These are phyloP conservation scores for Pythium biforme DNA, from an alignment of 352 stramenopile genomes.

Conservation along the genomic window DNA sequence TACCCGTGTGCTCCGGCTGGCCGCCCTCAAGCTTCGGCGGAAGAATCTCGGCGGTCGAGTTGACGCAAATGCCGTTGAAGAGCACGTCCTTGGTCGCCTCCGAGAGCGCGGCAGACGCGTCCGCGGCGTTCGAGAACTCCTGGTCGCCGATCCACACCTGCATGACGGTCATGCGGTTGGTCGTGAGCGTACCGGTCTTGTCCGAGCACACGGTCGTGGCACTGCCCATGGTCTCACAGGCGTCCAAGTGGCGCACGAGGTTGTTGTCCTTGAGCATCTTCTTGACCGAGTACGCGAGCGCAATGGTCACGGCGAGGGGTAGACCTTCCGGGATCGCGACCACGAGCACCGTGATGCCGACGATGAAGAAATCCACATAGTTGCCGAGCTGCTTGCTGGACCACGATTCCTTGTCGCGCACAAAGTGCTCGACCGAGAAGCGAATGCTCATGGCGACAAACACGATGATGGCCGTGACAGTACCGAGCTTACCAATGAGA, in stretches of 20 bases:
- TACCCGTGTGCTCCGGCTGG: slow-evolving; percentile 74
- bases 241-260: slow-evolving; percentile 85
- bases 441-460: slow-evolving; percentile 79
- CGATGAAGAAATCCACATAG: slow-evolving; percentile 86
- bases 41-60: slow-evolving; percentile 44
- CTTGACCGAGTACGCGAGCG: slow-evolving; percentile 94
- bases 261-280: slow-evolving; percentile 93
- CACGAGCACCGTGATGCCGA: slow-evolving; percentile 90
- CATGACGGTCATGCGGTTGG: slow-evolving; percentile 93
- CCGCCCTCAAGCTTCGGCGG: slow-evolving; percentile 43
- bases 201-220: slow-evolving; percentile 96
- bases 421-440: slow-evolving; percentile 65
- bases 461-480: slow-evolving; percentile 65
- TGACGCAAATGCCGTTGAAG: slow-evolving; percentile 58
- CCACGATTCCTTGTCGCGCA: slow-evolving; percentile 1
- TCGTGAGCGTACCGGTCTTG: slow-evolving; percentile 94
- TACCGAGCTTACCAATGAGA: slow-evolving; percentile 83
- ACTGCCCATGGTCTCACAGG: slow-evolving; percentile 93
- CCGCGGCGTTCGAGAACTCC: slow-evolving; percentile 31
- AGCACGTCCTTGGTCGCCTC: slow-evolving; percentile 38
- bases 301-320: slow-evolving; percentile 96
- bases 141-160: slow-evolving; percentile 19
- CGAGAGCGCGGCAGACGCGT: slow-evolving; percentile 47
- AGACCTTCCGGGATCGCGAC: slow-evolving; percentile 98
- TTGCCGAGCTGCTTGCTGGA: slow-evolving; percentile 16